Conservation (phyloP, 345 rosid genomes). For the Fremontodendron californicum region DNA sequence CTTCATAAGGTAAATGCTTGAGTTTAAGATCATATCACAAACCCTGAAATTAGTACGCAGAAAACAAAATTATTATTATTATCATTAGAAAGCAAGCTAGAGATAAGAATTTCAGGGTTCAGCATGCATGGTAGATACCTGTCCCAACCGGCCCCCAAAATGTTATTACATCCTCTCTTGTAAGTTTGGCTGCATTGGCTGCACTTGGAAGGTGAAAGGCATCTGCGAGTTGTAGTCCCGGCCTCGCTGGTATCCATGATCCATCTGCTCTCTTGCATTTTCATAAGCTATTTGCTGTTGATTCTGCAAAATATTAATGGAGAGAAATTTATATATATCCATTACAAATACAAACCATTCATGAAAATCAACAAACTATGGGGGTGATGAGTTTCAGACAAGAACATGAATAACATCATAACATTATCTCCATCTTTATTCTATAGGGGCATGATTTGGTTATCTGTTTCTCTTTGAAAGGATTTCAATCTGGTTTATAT, state of each 20-base stretch:
- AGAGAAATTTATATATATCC: no score
- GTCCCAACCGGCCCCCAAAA: no score
- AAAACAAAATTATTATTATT: neutral
- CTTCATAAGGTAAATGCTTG: neutral
- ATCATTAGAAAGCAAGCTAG: neutral
- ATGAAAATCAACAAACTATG: neutral
- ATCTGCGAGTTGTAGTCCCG: slow-evolving; percentile 29
- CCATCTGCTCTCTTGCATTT: slow-evolving; percentile 15
- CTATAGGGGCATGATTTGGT: no score
- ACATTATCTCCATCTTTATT: no score
- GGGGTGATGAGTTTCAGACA: neutral
- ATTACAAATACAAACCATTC: neutral
- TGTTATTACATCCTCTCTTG: slow-evolving; percentile 41
- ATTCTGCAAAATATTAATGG: neutral
- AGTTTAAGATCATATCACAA: neutral
- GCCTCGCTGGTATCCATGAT: neutral
- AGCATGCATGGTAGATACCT: neutral
- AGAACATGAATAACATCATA: neutral
- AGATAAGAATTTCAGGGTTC: neutral
- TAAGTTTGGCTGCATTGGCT: slow-evolving; percentile 53
- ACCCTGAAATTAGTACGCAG: neutral
- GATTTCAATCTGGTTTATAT: no score
- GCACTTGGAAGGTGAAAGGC: slow-evolving; percentile 45
- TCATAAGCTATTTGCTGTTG: neutral
- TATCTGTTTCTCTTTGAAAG: no score